phyloP scores from a whole-genome alignment of 345 rosid species.

The Fremontodendron californicum region DNA sequence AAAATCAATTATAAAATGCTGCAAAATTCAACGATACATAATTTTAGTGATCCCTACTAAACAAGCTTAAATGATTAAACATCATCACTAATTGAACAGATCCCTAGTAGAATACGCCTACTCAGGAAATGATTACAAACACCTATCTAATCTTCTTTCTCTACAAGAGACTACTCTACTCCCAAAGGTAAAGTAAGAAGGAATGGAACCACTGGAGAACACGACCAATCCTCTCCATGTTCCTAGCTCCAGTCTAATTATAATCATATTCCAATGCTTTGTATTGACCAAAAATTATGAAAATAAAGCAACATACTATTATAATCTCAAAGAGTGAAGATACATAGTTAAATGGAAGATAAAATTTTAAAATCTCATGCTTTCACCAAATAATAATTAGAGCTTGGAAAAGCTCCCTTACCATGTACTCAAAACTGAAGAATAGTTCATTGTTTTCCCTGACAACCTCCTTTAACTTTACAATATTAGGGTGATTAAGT shows the following conservation, averaged over 20 bases:
- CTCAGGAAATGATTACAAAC: not conserved
- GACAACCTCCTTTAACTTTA: conserved; percentile 91
- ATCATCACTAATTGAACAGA: not conserved
- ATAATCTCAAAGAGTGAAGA: too few species aligned
- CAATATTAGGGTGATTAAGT: conserved; percentile 75
- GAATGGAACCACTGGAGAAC: not conserved
- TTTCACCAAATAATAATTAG: not conserved
- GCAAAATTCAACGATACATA: not conserved
- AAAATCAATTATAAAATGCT: not conserved
- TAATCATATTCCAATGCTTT: not conserved
- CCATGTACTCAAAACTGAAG: conserved; percentile 96
- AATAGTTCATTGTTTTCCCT: conserved; percentile 81
- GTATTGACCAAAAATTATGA: not conserved
- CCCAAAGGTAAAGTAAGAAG: too few species aligned
- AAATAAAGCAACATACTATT: not conserved
- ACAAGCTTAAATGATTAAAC: not conserved
- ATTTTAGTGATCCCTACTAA: not conserved
- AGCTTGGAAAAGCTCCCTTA: conserved; percentile 28
- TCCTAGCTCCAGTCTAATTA: not conserved
- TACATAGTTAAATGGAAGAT: too few species aligned
- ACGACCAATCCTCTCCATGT: not conserved
- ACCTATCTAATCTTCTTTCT: too few species aligned
- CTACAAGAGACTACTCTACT: too few species aligned
- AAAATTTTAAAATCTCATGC: not conserved
- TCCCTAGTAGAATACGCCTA: not conserved